Evolutionary conservation across 306 rosid genomes (phyloP), one percentile per base, ranked within the genome.

Genomic region (Spatholobus suberectus): DNA sequence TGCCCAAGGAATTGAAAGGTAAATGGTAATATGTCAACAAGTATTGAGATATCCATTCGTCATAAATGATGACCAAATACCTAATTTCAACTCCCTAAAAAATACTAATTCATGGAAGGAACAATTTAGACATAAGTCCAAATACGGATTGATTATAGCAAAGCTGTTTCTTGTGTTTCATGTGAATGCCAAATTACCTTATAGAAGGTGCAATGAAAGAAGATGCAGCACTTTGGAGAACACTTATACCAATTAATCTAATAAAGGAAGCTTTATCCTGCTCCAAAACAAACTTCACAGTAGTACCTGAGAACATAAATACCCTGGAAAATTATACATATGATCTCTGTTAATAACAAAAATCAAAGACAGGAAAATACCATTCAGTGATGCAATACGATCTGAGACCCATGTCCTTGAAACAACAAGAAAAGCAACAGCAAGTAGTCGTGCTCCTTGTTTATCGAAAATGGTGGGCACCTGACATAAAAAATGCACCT

Each of bases 361-460:
- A 49, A 57, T 62, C 47, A 41, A 29, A 76, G 26, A 80, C 58
- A 63, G 59, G 47, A 43, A 74, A 84, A 78, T 89, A 94, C 98
- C 98, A 79, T 94, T 94, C 83, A 94, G 76, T 34, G 95, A 89
- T 52, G 98, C 98, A 92, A 94, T 94, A 14, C 98, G 97, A 87
- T 94, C 98, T 37, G 98, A 94, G 76, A 94, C 85, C 94, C 89
- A 92, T 49, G 98, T 94, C 76, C 98, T 89, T 65, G 98, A 92
- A 54, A 94, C 89, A 69, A 92, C 93, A 46, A 94, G 97, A 70
- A 90, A 87, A 85, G 92, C 94, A 85, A 94, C 97, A 38, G 94
- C 97, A 80, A 94, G 90, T 63, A 94, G 83, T 81, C 90, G 97
- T 24, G 92, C 93, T 88, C 98, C 98, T 90, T 94, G 98, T 83